These are phyloP conservation scores for Russula olivacea DNA, from an alignment of 768 basidiomycete genomes.

Conservation along the genomic window DNA sequence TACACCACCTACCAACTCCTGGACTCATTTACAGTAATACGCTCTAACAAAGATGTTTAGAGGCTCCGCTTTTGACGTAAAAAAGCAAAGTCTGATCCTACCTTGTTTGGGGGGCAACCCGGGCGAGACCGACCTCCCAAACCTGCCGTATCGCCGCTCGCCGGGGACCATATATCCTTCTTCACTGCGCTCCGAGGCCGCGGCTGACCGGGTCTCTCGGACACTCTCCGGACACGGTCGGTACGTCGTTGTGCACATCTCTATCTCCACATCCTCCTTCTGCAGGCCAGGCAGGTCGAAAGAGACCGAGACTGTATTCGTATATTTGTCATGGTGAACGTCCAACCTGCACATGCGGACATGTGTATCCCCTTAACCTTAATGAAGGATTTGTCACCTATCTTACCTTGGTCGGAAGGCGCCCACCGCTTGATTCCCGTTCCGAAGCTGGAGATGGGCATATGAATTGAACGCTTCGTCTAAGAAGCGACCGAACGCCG, in stretches of 20 bases:
- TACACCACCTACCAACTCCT: too few relatives aligned
- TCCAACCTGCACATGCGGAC: neutral
- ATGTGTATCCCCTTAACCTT: neutral
- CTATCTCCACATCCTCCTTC: neutral
- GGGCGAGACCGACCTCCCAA: neutral
- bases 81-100: neutral
- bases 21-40: too few relatives aligned
- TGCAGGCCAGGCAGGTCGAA: neutral
- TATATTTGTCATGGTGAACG: neutral
- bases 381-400: neutral
- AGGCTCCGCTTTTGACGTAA: neutral
- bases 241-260: conserved; percentile 2
- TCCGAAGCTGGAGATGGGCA: neutral
- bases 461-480: neutral
- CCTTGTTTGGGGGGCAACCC: neutral
- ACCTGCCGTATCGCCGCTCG: neutral
- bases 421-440: neutral
- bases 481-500: neutral
- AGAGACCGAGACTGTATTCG: neutral
- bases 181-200: neutral
- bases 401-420: neutral
- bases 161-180: neutral
- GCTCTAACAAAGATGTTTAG: too few relatives aligned
- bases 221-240: neutral
- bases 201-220: too few relatives aligned